Conservation (phyloP, 208 protist species). For the Trypanosoma rangeli region DNA sequence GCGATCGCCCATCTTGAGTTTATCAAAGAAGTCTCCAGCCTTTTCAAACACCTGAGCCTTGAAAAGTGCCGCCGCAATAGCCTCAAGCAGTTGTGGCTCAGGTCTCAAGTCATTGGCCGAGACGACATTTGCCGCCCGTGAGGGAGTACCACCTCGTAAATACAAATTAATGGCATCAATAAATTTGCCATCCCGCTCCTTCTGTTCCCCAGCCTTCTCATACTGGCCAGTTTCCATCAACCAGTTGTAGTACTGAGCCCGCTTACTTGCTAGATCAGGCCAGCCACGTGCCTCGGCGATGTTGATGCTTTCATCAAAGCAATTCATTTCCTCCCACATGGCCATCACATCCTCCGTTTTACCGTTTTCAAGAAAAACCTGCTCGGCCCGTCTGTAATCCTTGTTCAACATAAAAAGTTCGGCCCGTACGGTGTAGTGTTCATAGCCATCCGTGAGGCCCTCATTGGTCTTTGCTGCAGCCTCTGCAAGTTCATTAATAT, state of each 20-base stretch:
- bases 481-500: conserved; percentile 85
- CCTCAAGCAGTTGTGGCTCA: conserved; percentile 92
- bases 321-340: conserved; percentile 96
- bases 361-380: conserved; percentile 94
- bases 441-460: conserved; percentile 76
- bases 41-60: conserved; percentile 94
- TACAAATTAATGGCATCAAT: conserved; percentile 97
- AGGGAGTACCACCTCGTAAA: conserved; percentile 93
- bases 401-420: conserved; percentile 90
- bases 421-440: conserved; percentile 90
- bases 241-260: conserved; percentile 93
- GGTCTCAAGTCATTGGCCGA: conserved; percentile 77
- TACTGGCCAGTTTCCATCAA: conserved; percentile 95
- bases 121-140: conserved; percentile 92
- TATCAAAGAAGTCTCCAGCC: conserved; percentile 96
- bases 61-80: conserved; percentile 92
- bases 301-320: conserved; percentile 91
- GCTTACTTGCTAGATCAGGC: conserved; percentile 83
- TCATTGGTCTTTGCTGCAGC: conserved; percentile 54
- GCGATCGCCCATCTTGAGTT: conserved; percentile 90
- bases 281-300: conserved; percentile 86
- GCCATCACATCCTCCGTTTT: conserved; percentile 92
- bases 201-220: conserved; percentile 94
- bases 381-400: conserved; percentile 93
- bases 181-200: conserved; percentile 94